Evolutionary conservation across 495 filamentous ascomycete species (phyloP), one percentile per base, ranked within the genome.

Genomic region (Pseudomonodictys pantanalensis): DNA sequence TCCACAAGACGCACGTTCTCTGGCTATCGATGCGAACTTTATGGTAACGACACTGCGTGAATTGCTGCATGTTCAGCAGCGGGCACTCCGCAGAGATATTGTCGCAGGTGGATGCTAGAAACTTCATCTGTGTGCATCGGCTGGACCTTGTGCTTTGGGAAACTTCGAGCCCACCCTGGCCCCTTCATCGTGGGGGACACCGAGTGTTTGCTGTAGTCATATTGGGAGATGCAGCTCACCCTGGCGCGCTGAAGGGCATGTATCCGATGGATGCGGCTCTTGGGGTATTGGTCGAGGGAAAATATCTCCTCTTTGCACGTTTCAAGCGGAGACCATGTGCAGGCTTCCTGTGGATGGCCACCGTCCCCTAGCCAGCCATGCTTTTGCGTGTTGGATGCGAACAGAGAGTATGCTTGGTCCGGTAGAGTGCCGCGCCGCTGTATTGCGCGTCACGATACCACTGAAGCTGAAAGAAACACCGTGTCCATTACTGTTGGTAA

Each of bases 1-100:
- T 49, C 54, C 52, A 56, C 52, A 44, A 5, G 29, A 41, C 55
- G 50, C 44, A 17, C 18, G 20, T 7, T 28, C 15, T n/a, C 43
- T 17, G 12, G 7, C 18, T 50, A 10, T 2, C 44, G 15, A 2
- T 29, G 38, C 38, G 43, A 8, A 44, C 23, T 33, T n/a, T 52
- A 52, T 52, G 20, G 23, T 24, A 43, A 41, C 46, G 10, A 41
- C 32, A 17, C 44, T 45, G 12, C 45, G 22, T 49, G 32, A 22
- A 18, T 48, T 49, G 17, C 28, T 25, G 17, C 17, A 43, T 35
- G 55, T 49, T 58, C 46, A 33, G 24, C 30, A 39, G 10, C 29
- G 20, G 3, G 30, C 32, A 29, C 22, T 58, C 55, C 44, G 44
- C 55, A 49, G 33, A 29, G 17, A 24, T 22, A 58, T 10, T 32